A percentile compares a stretch with the other conserved stretches of the same genome.
phyloP scores from a whole-genome alignment of 345 rosid genomes.

The Durio zibethinus region DNA sequence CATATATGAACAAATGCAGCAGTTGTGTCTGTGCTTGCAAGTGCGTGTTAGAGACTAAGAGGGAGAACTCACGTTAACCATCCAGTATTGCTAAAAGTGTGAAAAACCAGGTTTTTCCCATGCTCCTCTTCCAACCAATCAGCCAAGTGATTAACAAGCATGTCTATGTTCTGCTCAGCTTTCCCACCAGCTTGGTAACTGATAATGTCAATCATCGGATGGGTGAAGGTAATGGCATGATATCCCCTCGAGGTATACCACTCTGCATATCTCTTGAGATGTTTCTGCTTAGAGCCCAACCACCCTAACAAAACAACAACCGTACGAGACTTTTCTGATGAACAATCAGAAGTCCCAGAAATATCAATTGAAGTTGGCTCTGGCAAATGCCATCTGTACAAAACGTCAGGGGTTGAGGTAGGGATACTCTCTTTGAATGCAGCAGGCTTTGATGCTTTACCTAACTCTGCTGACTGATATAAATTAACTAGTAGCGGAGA shows the following conservation, averaged over 20 bases:
- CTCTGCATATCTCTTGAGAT: constrained; percentile 87
- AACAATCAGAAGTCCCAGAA: constrained; percentile 52
- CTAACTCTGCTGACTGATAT: constrained; percentile 71
- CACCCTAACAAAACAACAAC: constrained; percentile 95
- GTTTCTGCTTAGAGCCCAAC: constrained; percentile 98
- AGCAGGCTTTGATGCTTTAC: constrained; percentile 55
- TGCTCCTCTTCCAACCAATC: constrained; percentile 93
- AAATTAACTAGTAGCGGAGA: constrained; percentile 45
- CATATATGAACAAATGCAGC: background rate
- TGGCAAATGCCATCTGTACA: constrained; percentile 94
- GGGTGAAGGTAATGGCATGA: constrained; percentile 89
- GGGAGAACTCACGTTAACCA: constrained; percentile 75
- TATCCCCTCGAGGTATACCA: constrained; percentile 92
- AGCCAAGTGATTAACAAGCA: constrained; percentile 79
- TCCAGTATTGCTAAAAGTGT: constrained; percentile 98
- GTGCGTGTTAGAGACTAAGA: background rate
- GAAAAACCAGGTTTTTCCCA: constrained; percentile 81
- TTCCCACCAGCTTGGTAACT: constrained; percentile 91
- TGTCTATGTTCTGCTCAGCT: constrained; percentile 73
- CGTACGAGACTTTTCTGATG: constrained; percentile 60
- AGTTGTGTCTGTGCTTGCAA: background rate
- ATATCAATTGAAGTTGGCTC: constrained; percentile 54
- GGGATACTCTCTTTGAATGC: constrained; percentile 29
- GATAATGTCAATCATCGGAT: constrained; percentile 81
- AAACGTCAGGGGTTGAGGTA: constrained; percentile 47